phyloP scores from a whole-genome alignment of 2,329 filamentous ascomycete species.

The Leptographium lundbergii region DNA sequence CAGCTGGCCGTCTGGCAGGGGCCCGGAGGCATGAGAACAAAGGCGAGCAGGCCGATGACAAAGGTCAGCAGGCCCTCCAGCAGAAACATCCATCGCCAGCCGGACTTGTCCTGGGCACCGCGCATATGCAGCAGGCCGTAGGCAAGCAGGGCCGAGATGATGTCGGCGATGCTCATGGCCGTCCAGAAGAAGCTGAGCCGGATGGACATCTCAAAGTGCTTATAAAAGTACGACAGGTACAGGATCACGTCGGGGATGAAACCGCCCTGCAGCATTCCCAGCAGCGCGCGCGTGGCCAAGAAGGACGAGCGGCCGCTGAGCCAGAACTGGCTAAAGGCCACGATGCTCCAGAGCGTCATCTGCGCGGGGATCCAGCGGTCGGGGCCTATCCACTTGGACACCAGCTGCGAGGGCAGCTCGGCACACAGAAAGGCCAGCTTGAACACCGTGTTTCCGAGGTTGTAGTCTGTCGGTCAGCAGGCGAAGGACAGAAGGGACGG shows the following conservation, averaged over 20 bases:
- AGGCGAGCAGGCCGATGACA: conserved; percentile 38
- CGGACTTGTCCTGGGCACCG: conserved; percentile 21
- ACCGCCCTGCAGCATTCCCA: conserved; percentile 31
- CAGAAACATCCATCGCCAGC: conserved; percentile 41
- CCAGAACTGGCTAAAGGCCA: conserved; percentile 35
- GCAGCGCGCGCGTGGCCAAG: conserved; percentile 23
- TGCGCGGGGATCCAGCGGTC: conserved; percentile 49
- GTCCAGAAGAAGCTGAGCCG: conserved; percentile 29
- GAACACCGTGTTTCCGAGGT: conserved; percentile 36
- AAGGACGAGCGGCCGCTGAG: conserved; percentile 25
- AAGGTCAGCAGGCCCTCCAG: conserved; percentile 37
- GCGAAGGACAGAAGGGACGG: neutral
- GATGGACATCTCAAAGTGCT: conserved; percentile 25
- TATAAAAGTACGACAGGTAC: conserved; percentile 32
- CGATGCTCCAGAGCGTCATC: conserved; percentile 42
- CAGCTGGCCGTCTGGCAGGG: conserved; percentile 39
- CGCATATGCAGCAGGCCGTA: conserved; percentile 28
- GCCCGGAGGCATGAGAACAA: conserved; percentile 40
- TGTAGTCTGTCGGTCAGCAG: conserved; percentile 22
- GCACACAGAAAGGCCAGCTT: conserved; percentile 37
- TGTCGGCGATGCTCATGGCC: conserved; percentile 26
- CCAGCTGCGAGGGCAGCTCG: conserved; percentile 48
- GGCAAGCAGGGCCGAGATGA: conserved; percentile 25
- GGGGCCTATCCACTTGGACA: conserved; percentile 44
- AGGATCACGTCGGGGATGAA: conserved; percentile 32